Evolutionary conservation across 2,329 filamentous ascomycete genomes (phyloP).

Genomic region (Phoma sp.): DNA sequence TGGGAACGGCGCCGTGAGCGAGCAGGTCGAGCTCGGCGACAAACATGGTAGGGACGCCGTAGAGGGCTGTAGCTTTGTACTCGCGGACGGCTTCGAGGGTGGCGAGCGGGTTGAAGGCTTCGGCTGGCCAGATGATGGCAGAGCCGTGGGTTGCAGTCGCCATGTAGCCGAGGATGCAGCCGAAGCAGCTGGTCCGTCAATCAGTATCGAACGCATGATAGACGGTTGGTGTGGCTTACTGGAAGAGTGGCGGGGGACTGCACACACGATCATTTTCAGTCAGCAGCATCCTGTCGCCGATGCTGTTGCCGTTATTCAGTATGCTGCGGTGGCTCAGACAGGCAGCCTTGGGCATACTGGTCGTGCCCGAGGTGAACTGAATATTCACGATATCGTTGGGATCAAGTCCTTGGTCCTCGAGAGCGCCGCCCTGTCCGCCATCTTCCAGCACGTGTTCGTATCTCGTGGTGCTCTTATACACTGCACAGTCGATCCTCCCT

Average conservation of each 20-base stretch:
- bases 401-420: constrained; percentile 59
- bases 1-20: constrained; percentile 54
- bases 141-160: constrained; percentile 86
- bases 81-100: constrained; percentile 70
- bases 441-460: constrained; percentile 56
- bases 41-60: constrained; percentile 96
- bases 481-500: constrained; percentile 57
- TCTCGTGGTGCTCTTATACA: constrained; percentile 46
- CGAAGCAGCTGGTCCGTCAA: constrained; percentile 70
- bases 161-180: constrained; percentile 92
- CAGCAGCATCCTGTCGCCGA: constrained; percentile 85
- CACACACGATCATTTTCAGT: constrained; percentile 72
- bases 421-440: constrained; percentile 45
- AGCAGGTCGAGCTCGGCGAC: constrained; percentile 84
- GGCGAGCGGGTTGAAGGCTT: constrained; percentile 82
- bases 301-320: constrained; percentile 87
- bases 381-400: constrained; percentile 85
- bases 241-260: constrained; percentile 65
- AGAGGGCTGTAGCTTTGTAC: constrained; percentile 71
- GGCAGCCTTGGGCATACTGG: constrained; percentile 86
- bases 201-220: neutral
- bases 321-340: constrained; percentile 86
- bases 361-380: constrained; percentile 97
- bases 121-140: constrained; percentile 81
- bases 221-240: constrained; percentile 37